Base-by-base conservation (phyloP, 306 rosid genomes). In the Delonix regia region DNA sequence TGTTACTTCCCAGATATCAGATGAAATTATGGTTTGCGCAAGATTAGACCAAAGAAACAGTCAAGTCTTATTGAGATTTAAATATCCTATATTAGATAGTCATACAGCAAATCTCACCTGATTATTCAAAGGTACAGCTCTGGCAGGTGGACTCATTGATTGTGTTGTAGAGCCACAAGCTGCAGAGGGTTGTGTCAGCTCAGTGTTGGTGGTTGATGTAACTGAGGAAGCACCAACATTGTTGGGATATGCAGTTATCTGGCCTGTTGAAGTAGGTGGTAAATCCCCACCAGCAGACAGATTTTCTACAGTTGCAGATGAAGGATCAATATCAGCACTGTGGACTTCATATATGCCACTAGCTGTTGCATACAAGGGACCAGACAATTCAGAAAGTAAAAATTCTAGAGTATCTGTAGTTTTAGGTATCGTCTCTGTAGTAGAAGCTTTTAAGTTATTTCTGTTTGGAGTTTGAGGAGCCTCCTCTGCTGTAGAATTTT, bases 301-400 rank as follows among this genome's bases (percentile, higher is more conserved):
- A 76, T 64, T 75, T 65, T 82, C 85, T 83, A 27, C 45, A 0
- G 74, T 79, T 49, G 72, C 25, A 36, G 77, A 61, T 79, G 89
- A 75, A 25, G 76, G 77, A 78, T 69, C 74, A 71, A 34, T 78
- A 18, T 10, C 72, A 60, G 60, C 74, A n/a, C 21, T 24, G 69
- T 86, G 71, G 33, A 73, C 78, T 75, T 74, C 81, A 75, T 78
- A 36, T 63, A 28, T 22, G 47, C 33, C 86, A 34, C 74, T 39
- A 36, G 63, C 76, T 3, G 62, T 73, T 51, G 83, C 62, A 78
- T 56, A 6, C 47, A 85, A 73, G 48, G 94, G 90, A 28, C 80
- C 83, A 30, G 93, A 85, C 81, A 89, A 83, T 51, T 83, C 97
- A 28, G 82, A 64, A 64, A 95, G 85, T 78, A 93, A 85, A 61